Conservation (phyloP, 2,329 filamentous ascomycete genomes). For the Domatiomyces globalis region DNA sequence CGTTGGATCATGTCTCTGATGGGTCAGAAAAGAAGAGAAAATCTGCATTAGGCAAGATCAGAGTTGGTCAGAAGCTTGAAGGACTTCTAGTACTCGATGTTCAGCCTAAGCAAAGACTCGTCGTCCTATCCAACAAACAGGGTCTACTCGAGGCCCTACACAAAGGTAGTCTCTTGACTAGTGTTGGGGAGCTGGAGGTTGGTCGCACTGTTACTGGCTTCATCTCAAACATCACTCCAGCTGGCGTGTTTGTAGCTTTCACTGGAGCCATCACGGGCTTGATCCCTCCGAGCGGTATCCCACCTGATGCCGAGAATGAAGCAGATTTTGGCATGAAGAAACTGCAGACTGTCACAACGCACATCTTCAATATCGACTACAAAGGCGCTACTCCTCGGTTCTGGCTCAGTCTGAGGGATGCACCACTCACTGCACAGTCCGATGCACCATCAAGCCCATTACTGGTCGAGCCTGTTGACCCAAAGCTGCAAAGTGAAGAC, state of each 20-base stretch:
- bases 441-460: conserved; percentile 21
- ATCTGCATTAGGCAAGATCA: conserved; percentile 63
- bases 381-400: conserved; percentile 50
- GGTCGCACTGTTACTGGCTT: conserved; percentile 61
- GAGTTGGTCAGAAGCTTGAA: conserved; percentile 67
- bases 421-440: conserved; percentile 23
- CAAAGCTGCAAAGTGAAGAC: conserved; percentile 47
- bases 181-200: conserved; percentile 56
- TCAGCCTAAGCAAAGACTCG: conserved; percentile 57
- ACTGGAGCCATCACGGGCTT: conserved; percentile 62
- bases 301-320: conserved; percentile 51
- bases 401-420: conserved; percentile 43
- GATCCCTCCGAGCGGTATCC: conserved; percentile 63
- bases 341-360: conserved; percentile 60
- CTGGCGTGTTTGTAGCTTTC: conserved; percentile 81
- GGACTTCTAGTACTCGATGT: conserved; percentile 82
- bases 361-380: conserved; percentile 57
- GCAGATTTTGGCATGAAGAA: conserved; percentile 67
- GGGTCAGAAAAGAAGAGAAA: conserved; percentile 65
- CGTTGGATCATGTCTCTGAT: conserved; percentile 68
- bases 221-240: conserved; percentile 67
- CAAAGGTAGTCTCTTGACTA: conserved; percentile 55
- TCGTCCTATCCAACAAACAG: conserved; percentile 69
- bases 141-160: conserved; percentile 64
- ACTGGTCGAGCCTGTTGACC: conserved; percentile 49